phyloP scores from a whole-genome alignment of 768 basidiomycete genomes.

The Tephrocybe sp. region DNA sequence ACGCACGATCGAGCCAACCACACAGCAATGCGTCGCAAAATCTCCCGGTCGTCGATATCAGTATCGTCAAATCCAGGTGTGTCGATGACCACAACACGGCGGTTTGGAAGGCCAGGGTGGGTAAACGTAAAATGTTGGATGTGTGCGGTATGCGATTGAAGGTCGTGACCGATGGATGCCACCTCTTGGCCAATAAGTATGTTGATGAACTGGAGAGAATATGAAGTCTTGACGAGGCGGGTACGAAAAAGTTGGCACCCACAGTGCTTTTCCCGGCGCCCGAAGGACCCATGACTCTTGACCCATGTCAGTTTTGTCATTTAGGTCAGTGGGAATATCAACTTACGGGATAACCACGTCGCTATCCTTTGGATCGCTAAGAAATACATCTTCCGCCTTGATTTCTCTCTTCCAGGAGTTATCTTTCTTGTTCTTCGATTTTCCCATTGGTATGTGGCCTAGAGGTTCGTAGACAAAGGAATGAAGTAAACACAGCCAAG shows the following conservation, averaged over 20 bases:
- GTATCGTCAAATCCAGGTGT: conserved; percentile 26
- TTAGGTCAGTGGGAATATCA: neutral
- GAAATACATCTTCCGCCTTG: conserved; percentile 14
- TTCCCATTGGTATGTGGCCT: conserved; percentile 1
- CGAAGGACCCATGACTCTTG: conserved; percentile 22
- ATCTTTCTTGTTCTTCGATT: conserved; percentile 7
- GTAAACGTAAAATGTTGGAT: conserved; percentile 19
- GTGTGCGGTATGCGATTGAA: conserved; percentile 19
- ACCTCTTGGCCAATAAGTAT: conserved; percentile 19
- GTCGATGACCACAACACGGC: conserved; percentile 20
- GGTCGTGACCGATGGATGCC: conserved; percentile 16
- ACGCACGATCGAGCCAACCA: conserved; percentile 22
- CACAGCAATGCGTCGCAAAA: conserved; percentile 19
- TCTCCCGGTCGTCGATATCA: conserved; percentile 18
- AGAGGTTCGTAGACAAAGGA: neutral
- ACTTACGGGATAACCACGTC: conserved; percentile 18
- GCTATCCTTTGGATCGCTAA: conserved; percentile 12
- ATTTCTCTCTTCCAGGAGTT: conserved; percentile 13
- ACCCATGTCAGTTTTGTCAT: neutral
- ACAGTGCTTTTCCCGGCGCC: conserved; percentile 22
- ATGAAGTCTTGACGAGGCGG: neutral
- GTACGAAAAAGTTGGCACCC: neutral
- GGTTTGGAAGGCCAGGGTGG: conserved; percentile 16
- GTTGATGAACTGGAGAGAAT: conserved; percentile 23
- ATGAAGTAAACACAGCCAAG: too few species aligned